Evolutionary conservation across 2,329 filamentous ascomycete genomes (phyloP), one percentile per base, ranked within the genome.

Genomic region (Exophiala phaeomuriformis): DNA sequence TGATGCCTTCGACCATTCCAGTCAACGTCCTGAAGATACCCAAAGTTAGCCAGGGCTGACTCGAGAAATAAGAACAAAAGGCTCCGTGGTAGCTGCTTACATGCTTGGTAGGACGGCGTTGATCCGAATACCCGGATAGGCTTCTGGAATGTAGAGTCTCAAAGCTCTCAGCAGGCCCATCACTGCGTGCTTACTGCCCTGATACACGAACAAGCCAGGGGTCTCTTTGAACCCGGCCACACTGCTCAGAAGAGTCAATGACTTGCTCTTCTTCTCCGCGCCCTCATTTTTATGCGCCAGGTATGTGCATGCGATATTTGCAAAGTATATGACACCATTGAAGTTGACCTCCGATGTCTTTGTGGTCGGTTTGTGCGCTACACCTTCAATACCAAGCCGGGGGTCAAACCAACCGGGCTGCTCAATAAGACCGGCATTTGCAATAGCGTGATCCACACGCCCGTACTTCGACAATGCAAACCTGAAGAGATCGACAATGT

Each of bases 391-490:
- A 39, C 4, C 6, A 8, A 39, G 10, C 6, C 7, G 4, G 4
- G 36, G 36, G 7, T 39, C 36, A 39, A 47, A 52, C 75, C 75
- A 67, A 71, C 73, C 43, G 72, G 70, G 0, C 65, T 67, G 66
- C 55, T 77, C 75, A n/a, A 67, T 65, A 2, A 74, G 68, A 0
- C 72, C 76, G 1, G 75, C 76, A 28, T 69, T 73, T 2, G 71
- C 70, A 27, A 77, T 67, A 2, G 75, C 75, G 52, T 74, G 70
- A 52, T 79, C 75, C 33, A 78, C 67, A 3, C 64, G 65, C 3
- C 72, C 71, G 52, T 73, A 72, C 3, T 64, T 66, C 5, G 69
- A 59, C 40, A 70, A 69, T 0, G 75, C 73, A 2, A 65, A 53
- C n/a, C 75, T 69, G 60, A 78, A 78, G 2, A 78, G 64, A n/a